Conservation (phyloP, 164 flowering plant genomes). For the Umbilicus rupestris region DNA sequence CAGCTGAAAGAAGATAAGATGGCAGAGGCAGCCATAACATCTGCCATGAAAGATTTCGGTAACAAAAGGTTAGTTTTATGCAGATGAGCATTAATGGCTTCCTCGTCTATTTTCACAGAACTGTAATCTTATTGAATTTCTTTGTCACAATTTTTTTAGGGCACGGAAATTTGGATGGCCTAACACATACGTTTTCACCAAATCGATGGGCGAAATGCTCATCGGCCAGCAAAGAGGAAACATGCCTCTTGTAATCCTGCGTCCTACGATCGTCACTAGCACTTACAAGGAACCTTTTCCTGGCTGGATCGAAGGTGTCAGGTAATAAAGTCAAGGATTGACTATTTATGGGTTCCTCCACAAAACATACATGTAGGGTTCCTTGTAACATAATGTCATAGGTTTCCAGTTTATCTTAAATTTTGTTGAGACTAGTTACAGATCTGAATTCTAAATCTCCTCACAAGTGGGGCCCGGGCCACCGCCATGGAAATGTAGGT, state of each 20-base stretch:
- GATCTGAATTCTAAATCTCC: no score
- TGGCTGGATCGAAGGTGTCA: constrained; percentile 26
- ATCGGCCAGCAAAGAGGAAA: background rate
- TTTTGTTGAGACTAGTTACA: no score
- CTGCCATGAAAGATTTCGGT: constrained; percentile 38
- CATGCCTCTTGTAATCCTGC: background rate
- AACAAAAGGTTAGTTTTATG: constrained; percentile 17
- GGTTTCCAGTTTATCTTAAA: no score
- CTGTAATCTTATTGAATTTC: no score
- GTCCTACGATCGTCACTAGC: background rate
- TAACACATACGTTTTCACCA: background rate
- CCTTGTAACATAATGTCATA: no score
- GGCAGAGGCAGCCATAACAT: constrained; percentile 12
- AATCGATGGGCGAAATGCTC: background rate
- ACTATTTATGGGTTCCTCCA: no score
- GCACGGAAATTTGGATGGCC: constrained; percentile 3
- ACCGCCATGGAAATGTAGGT: no score
- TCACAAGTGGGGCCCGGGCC: no score
- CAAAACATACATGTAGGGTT: no score
- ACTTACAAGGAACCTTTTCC: background rate
- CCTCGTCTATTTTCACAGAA: no score
- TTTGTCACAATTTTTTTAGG: background rate
- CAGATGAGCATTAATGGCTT: no score
- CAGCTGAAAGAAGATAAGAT: constrained; percentile 18
- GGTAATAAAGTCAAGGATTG: constrained; percentile 24